Evolutionary conservation across 306 rosid genomes (phyloP), one percentile per base, ranked within the genome.

Genomic region (Arachis stenosperma): DNA sequence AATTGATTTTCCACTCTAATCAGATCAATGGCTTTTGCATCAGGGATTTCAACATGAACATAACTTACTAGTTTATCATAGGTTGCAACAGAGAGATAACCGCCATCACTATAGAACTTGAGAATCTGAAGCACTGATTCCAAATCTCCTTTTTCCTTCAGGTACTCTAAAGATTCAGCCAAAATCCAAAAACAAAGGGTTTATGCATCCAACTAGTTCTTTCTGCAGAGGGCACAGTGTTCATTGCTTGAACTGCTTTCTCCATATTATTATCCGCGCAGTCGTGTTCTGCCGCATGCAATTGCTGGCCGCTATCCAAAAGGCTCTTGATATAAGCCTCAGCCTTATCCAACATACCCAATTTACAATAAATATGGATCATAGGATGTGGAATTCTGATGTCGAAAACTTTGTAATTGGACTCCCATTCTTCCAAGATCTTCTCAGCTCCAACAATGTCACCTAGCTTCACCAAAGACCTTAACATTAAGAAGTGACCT

Each of bases 351-450:
- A 86, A 4, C 51, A 61, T 73, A 67, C 91, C 93, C 66, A 76
- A 78, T 74, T 58, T 81, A 81, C 90, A 91, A 61, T 89, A 89
- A 42, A 78, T 83, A 54, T 12, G 65, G 75, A 87, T 79, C 84
- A 89, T 56, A 77, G 87, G 7, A 61, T 78, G 80, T 30, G 92
- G 84, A 79, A 91, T 74, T 70, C 84, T 82, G 43, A 5, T 7
- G 75, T 89, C 96, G 73, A 84, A 86, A 55, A 6, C 9, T 17
- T 64, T 75, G 43, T 43, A 9, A 8, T 2, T 61, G 12, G 86
- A 84, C 81, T 89, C 96, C 96, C 92, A 89, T 51, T 89, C 93
- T 79, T 75, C 82, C 77, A 84, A 58, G 58, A 91, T 76, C 76
- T 63, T 81, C 80, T 89, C 96, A 3, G 88, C 86, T 27, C 91